Base-by-base conservation (phyloP, 768 basidiomycete species). In the Xerocomus brunneocitrinus region DNA sequence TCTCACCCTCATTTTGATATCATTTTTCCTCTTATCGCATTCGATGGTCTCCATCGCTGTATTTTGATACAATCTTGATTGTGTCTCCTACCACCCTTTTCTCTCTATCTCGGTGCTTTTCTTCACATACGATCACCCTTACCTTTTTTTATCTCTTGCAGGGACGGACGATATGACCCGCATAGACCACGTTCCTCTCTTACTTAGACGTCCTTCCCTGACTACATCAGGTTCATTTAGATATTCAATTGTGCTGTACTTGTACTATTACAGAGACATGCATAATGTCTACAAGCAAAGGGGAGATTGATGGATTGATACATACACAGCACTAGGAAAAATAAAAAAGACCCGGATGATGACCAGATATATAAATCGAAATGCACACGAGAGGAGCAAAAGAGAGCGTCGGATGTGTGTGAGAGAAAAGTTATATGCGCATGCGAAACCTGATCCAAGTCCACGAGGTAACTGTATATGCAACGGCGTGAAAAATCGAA, bases 201-300 rank as follows among this genome's bases (percentile, higher is more conserved):
- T 41, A 36, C 30, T 24, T 65, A 59, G 62, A 59, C 25, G 19
- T 24, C 9, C 51, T 16, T 24, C 10, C 24, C 34, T 36, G 8
- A 31, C 16, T 8, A 32, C n/a, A 14, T 43, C 41, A 30, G 27
- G 19, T 43, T 40, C 43, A 27, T 40, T 36, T 57, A 63, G 51
- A 55, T 54, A 52, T 35, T 56, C 49, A 41, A 52, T 46, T 46
- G 51, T 55, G 56, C 49, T 51, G 30, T 57, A 55, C 47, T 48
- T 55, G 64, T 65, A 67, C 16, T 28, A 43, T 54, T 55, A 66
- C 54, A 58, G 35, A 50, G 47, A 58, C n/a, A 7, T 44, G 14
- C 19, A 16, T 27, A n/a, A 27, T 27, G 24, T 50, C 27, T 45
- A 45, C 44, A 40, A 27, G 35, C 30, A 24, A 32, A 27, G 34